Evolutionary conservation across 495 filamentous ascomycete species (phyloP).

Genomic region (Penicillium daleae): DNA sequence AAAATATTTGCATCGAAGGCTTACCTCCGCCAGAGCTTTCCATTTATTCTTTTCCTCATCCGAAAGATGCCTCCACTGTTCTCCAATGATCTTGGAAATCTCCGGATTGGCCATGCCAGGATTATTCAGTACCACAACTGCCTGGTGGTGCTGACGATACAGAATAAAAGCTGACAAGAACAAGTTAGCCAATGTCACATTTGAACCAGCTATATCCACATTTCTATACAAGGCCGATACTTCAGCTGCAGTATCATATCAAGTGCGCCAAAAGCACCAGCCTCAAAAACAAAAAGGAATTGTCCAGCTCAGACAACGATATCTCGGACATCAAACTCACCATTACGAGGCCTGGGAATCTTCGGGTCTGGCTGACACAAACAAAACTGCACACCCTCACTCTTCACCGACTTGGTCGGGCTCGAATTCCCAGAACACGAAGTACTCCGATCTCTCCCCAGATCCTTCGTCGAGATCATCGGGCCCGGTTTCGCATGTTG

Average conservation of each 20-base stretch:
- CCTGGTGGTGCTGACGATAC: constrained; percentile 93
- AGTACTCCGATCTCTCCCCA: constrained; percentile 26
- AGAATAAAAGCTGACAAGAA: constrained; percentile 83
- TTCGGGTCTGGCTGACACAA: constrained; percentile 93
- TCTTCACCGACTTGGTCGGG: constrained; percentile 39
- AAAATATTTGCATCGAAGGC: constrained; percentile 7
- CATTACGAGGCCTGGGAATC: constrained; percentile 92
- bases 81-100: constrained; percentile 96
- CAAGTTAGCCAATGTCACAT: constrained; percentile 20
- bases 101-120: constrained; percentile 94
- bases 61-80: constrained; percentile 80
- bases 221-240: not conserved
- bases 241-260: not conserved
- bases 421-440: constrained; percentile 42
- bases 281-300: constrained; percentile 28
- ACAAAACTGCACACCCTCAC: constrained; percentile 67
- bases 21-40: constrained; percentile 85
- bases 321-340: constrained; percentile 58
- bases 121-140: constrained; percentile 74
- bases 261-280: constrained; percentile 20
- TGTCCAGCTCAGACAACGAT: constrained; percentile 28
- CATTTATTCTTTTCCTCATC: constrained; percentile 81
- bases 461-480: constrained; percentile 16
- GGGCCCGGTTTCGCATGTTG: constrained; percentile 13
- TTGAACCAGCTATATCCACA: constrained; percentile 2